Evolutionary conservation across 306 rosid genomes (phyloP).

Genomic region (Trichosanthes truncata): DNA sequence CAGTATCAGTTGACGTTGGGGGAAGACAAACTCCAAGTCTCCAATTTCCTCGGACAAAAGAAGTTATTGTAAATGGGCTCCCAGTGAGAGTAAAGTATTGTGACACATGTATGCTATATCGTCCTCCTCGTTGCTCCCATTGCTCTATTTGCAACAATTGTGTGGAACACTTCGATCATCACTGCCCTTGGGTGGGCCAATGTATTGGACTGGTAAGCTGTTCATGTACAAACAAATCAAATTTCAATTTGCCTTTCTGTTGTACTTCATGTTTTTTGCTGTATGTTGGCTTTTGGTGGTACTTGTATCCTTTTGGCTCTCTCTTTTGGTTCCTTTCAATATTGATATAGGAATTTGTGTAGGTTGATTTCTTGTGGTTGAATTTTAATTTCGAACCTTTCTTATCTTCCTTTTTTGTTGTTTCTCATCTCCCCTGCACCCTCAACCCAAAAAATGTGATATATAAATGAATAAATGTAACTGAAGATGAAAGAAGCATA

Average conservation of each 20-base stretch:
- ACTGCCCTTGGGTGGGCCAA: conserved; percentile 99
- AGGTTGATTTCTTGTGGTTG: not conserved
- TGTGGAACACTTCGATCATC: conserved; percentile 95
- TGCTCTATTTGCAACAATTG: conserved; percentile 95
- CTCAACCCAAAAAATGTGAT: not conserved
- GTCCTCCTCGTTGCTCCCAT: conserved; percentile 97
- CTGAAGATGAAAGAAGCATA: not conserved
- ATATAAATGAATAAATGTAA: not conserved
- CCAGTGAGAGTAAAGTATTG: conserved; percentile 84
- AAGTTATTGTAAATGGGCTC: conserved; percentile 54
- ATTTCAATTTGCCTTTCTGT: not conserved
- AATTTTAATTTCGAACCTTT: not conserved
- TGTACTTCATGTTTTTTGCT: not conserved
- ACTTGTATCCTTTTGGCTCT: not conserved
- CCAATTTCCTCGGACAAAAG: conserved; percentile 72
- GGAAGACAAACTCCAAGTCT: conserved; percentile 79
- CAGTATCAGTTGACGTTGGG: conserved; percentile 45
- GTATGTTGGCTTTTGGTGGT: not conserved
- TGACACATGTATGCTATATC: conserved; percentile 87
- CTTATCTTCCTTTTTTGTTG: not conserved
- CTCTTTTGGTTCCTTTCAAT: not conserved
- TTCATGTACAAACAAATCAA: not conserved
- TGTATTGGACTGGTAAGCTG: conserved; percentile 87
- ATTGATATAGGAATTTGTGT: not conserved
- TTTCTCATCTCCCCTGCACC: not conserved